phyloP scores from a whole-genome alignment of 2,329 filamentous ascomycete species.

The Colletotrichum endophyticum region DNA sequence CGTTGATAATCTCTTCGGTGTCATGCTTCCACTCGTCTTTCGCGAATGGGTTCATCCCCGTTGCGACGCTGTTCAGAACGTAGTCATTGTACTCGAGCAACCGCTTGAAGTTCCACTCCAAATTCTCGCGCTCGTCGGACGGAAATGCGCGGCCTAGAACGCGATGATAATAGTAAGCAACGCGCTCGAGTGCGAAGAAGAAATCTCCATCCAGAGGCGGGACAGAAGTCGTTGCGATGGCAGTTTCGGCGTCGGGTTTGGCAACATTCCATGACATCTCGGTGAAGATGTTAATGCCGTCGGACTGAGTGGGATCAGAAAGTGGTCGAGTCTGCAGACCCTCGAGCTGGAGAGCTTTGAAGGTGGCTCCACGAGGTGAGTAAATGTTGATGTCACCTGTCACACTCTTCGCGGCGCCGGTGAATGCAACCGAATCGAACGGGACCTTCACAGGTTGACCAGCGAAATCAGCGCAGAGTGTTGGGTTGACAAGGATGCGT shows the following conservation, averaged over 20 bases:
- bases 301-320: background rate
- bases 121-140: background rate
- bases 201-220: background rate
- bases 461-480: background rate
- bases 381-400: background rate
- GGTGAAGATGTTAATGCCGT: background rate
- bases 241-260: background rate
- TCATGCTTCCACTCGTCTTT: background rate
- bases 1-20: background rate
- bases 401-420: background rate
- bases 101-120: background rate
- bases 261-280: background rate
- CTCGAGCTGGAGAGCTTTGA: background rate
- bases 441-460: background rate
- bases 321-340: background rate
- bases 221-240: background rate
- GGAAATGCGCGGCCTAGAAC: background rate
- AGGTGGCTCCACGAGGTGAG: background rate
- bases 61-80: background rate
- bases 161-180: background rate
- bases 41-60: background rate
- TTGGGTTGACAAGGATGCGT: background rate
- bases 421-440: background rate
- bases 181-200: background rate
- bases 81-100: background rate